phyloP scores from a whole-genome alignment of 306 rosid genomes.

The Vigna radiata region DNA sequence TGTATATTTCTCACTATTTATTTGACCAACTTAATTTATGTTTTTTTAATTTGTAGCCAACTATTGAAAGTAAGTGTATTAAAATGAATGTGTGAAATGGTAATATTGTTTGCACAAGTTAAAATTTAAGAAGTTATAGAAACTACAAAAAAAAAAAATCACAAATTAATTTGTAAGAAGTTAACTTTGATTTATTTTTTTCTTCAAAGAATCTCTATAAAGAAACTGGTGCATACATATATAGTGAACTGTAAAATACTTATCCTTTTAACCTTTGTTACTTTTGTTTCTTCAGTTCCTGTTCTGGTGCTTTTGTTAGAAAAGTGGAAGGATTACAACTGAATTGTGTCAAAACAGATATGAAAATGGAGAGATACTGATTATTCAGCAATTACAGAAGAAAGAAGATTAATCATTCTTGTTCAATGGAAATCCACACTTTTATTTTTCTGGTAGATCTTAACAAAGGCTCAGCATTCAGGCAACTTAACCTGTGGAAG shows the following conservation, averaged over 20 bases:
- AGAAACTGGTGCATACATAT: too few species aligned
- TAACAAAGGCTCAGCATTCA: background rate
- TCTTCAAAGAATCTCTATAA: too few species aligned
- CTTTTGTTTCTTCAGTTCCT: conserved; percentile 13
- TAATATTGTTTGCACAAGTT: too few species aligned
- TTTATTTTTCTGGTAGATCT: background rate
- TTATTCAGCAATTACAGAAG: conserved; percentile 2
- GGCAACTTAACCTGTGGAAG: conserved; percentile 5
- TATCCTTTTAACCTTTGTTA: too few species aligned
- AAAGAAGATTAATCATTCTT: background rate
- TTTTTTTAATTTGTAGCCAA: background rate
- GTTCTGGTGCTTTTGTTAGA: background rate
- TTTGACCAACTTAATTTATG: background rate
- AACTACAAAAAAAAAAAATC: too few species aligned
- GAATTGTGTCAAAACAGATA: background rate
- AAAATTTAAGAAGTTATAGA: too few species aligned
- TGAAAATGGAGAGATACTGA: background rate
- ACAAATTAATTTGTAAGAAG: too few species aligned
- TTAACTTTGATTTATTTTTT: too few species aligned
- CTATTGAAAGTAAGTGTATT: background rate
- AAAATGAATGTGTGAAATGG: background rate
- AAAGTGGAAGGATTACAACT: conserved; percentile 1
- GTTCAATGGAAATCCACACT: background rate
- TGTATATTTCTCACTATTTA: background rate
- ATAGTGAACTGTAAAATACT: background rate